phyloP scores from a whole-genome alignment of 2,329 filamentous ascomycete species.

The Nemania abortiva region DNA sequence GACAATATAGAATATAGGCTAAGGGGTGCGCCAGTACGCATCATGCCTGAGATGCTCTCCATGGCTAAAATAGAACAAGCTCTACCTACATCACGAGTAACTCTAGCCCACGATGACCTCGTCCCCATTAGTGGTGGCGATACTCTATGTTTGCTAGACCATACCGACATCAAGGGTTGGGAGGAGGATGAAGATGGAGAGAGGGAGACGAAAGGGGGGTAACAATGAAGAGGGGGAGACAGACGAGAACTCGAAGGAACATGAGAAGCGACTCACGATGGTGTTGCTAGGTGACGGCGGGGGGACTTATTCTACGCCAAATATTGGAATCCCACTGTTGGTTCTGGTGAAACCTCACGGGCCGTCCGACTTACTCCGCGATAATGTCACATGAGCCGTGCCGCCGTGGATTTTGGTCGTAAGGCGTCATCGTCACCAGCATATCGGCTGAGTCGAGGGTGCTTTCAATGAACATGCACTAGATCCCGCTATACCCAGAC shows the following conservation, averaged over 20 bases:
- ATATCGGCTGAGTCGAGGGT: background rate
- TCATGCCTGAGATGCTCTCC: background rate
- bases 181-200: background rate
- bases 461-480: background rate
- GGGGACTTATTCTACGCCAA: background rate
- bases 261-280: background rate
- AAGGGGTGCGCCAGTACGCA: background rate
- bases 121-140: background rate
- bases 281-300: background rate
- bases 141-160: background rate
- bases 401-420: conserved; percentile 10
- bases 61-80: background rate
- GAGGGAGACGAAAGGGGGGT: background rate
- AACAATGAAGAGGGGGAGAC: background rate
- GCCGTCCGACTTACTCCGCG: conserved; percentile 2
- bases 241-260: background rate
- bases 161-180: background rate
- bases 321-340: conserved; percentile 6
- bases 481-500: background rate
- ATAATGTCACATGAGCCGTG: conserved; percentile 13
- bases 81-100: background rate
- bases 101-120: background rate
- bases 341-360: conserved; percentile 1
- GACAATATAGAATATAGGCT: background rate
- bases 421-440: conserved; percentile 6